phyloP scores from a whole-genome alignment of 768 basidiomycete genomes.

The Tricholoma sp. region DNA sequence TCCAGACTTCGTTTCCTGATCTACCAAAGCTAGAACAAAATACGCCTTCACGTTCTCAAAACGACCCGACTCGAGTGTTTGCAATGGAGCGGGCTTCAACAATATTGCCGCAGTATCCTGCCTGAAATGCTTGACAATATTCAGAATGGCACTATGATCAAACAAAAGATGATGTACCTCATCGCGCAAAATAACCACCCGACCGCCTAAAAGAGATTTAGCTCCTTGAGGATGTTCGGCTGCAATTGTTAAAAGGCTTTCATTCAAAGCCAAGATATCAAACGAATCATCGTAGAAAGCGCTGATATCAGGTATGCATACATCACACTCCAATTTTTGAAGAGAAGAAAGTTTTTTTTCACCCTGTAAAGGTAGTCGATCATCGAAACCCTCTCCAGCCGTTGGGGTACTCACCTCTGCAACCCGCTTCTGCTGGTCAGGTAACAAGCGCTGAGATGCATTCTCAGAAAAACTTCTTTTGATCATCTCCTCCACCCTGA shows the following conservation, averaged over 20 bases:
- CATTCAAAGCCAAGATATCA: slow-evolving; percentile 59
- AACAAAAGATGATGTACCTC: slow-evolving; percentile 44
- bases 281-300: slow-evolving; percentile 68
- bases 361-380: slow-evolving; percentile 39
- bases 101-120: slow-evolving; percentile 66
- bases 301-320: slow-evolving; percentile 71
- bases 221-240: slow-evolving; percentile 54
- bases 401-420: slow-evolving; percentile 52
- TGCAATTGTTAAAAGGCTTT: slow-evolving; percentile 55
- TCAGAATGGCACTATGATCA: neutral
- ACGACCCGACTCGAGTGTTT: slow-evolving; percentile 35
- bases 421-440: slow-evolving; percentile 90
- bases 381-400: neutral
- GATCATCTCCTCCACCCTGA: slow-evolving; percentile 98
- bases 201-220: slow-evolving; percentile 65
- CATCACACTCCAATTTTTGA: slow-evolving; percentile 59
- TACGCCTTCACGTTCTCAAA: slow-evolving; percentile 52
- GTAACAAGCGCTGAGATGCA: slow-evolving; percentile 84
- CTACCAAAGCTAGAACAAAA: slow-evolving; percentile 68
- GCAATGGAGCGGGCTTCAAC: slow-evolving; percentile 57
- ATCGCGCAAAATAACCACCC: slow-evolving; percentile 81
- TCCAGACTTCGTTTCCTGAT: slow-evolving; percentile 51
- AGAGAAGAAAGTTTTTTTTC: slow-evolving; percentile 63
- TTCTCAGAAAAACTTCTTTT: slow-evolving; percentile 99
- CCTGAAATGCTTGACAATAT: slow-evolving; percentile 61